Conservation (phyloP, 2,329 filamentous ascomycete species). For the Chaetomium sp. region DNA sequence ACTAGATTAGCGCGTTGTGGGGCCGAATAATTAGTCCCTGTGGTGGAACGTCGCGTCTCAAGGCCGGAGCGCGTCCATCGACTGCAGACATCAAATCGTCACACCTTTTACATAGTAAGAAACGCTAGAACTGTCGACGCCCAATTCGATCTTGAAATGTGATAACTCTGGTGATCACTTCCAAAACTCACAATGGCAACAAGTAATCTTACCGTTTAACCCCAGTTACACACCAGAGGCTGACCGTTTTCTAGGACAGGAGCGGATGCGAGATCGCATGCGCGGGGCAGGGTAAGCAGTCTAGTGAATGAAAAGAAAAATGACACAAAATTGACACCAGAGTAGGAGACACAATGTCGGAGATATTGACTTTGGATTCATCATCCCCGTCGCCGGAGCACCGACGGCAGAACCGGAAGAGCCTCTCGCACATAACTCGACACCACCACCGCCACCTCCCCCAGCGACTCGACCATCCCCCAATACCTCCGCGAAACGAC, state of each 20-base stretch:
- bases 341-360: constrained; percentile 49
- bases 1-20: no score
- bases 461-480: constrained; percentile 31
- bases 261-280: constrained; percentile 58
- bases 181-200: constrained; percentile 27
- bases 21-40: no score
- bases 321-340: constrained; percentile 7
- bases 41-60: no score
- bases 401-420: constrained; percentile 16
- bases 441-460: constrained; percentile 13
- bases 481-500: constrained; percentile 42
- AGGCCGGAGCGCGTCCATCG: no score
- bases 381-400: constrained; percentile 30
- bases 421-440: constrained; percentile 13
- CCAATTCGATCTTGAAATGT: background rate
- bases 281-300: constrained; percentile 54
- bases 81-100: background rate
- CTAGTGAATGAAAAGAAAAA: background rate
- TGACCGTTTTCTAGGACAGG: constrained; percentile 35
- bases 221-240: background rate
- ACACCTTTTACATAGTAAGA: background rate
- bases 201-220: constrained; percentile 22
- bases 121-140: background rate
- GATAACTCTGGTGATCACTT: background rate
- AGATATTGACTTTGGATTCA: constrained; percentile 54